These are phyloP conservation scores for Nemania sp. DNA, from an alignment of 2,329 filamentous ascomycete genomes.

Conservation along the genomic window DNA sequence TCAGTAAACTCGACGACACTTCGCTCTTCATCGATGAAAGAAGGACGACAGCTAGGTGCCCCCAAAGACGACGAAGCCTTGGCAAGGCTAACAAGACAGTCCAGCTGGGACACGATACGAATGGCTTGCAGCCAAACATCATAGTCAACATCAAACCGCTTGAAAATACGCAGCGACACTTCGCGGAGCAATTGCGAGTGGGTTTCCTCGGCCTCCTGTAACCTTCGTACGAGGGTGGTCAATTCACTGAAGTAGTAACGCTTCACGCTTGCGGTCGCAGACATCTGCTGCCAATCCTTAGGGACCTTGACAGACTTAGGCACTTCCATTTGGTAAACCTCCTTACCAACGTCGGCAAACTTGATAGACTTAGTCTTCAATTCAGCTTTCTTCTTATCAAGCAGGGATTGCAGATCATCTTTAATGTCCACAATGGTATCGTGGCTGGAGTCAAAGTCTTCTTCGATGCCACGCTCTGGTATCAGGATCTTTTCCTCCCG, in stretches of 20 bases:
- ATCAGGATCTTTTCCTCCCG: conserved; percentile 80
- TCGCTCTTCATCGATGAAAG: conserved; percentile 82
- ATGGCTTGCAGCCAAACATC: conserved; percentile 85
- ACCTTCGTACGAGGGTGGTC: conserved; percentile 76
- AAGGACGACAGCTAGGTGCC: conserved; percentile 82
- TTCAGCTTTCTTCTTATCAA: conserved; percentile 71
- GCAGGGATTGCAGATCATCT: conserved; percentile 68
- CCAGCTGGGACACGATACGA: conserved; percentile 85
- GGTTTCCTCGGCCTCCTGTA: conserved; percentile 93
- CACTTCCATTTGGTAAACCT: conserved; percentile 93
- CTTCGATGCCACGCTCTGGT: conserved; percentile 83
- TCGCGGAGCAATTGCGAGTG: conserved; percentile 90
- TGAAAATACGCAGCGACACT: conserved; percentile 80
- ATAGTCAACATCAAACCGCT: conserved; percentile 86
- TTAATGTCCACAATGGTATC: conserved; percentile 77
- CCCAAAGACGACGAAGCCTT: conserved; percentile 84
- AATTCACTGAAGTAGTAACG: conserved; percentile 91
- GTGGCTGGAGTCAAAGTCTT: conserved; percentile 86
- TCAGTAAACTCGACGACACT: conserved; percentile 91
- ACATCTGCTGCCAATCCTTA: conserved; percentile 93
- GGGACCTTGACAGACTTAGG: conserved; percentile 86
- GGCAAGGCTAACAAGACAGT: conserved; percentile 91
- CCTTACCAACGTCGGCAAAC: conserved; percentile 88
- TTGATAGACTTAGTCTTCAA: conserved; percentile 74
- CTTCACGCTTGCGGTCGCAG: conserved; percentile 85